Percentiles rank a stretch among this genome's conserved stretches.
Conservation (phyloP, 495 filamentous ascomycete genomes). For the Tuber calosporum region DNA sequence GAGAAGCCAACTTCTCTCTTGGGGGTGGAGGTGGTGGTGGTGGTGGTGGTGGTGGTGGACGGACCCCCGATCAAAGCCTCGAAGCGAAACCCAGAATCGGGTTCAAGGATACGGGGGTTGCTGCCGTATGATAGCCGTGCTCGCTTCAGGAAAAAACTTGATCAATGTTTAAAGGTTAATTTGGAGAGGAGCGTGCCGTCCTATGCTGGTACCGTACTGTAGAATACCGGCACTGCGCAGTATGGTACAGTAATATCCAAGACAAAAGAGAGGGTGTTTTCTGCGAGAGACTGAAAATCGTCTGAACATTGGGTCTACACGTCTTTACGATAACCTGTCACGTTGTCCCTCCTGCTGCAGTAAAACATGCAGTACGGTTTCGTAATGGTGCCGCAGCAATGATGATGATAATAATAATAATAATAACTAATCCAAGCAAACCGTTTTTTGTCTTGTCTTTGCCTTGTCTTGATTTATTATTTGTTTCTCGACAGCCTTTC, state of each 20-base stretch:
- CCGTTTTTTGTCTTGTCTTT: slow-evolving; percentile 3
- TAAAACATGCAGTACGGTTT: not conserved
- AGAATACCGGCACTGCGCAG: too few relatives aligned
- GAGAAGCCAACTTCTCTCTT: not conserved
- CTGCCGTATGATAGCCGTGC: slow-evolving; percentile 16
- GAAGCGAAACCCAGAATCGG: slow-evolving; percentile 16
- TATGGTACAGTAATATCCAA: not conserved
- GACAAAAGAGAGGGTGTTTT: not conserved
- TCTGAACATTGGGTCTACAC: not conserved
- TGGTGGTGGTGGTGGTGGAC: slow-evolving; percentile 6
- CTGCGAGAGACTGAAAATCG: not conserved
- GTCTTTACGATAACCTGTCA: not conserved
- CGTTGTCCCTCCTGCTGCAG: not conserved
- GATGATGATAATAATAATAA: not conserved
- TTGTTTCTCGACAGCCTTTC: not conserved
- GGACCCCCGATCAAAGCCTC: slow-evolving; percentile 22
- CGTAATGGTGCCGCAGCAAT: not conserved
- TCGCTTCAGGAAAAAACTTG: slow-evolving; percentile 7
- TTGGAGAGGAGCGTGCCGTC: not conserved
- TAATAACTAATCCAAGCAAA: slow-evolving; percentile 6
- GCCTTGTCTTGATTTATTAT: not conserved
- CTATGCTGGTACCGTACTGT: not conserved
- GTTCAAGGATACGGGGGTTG: slow-evolving; percentile 22
- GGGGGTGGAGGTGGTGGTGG: too few relatives aligned
- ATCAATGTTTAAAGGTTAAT: slow-evolving; percentile 5